phyloP scores from a whole-genome alignment of 805 yeast genomes.

The Cyberlindnera mycetangii region DNA sequence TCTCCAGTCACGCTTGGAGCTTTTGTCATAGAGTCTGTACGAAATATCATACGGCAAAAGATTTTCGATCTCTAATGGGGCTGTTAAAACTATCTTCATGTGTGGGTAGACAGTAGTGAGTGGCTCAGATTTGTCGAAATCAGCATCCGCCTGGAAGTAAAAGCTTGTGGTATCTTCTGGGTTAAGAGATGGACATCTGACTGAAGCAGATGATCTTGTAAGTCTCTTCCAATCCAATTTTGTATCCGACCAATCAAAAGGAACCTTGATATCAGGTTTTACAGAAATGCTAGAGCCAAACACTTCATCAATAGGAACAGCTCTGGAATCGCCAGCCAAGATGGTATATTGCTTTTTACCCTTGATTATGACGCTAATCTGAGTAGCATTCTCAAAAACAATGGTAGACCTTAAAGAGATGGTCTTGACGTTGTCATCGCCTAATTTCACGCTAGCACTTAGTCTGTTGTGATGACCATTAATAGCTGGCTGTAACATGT shows the following conservation, averaged over 20 bases:
- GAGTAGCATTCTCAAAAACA: slow-evolving; percentile 60
- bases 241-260: slow-evolving; percentile 67
- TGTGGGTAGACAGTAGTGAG: slow-evolving; percentile 79
- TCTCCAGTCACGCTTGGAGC: slow-evolving; percentile 62
- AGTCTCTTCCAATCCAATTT: slow-evolving; percentile 64
- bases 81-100: slow-evolving; percentile 68
- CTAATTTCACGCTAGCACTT: slow-evolving; percentile 64
- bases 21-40: slow-evolving; percentile 75
- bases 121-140: slow-evolving; percentile 63
- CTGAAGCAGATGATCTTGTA: slow-evolving; percentile 44
- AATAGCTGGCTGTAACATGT: slow-evolving; percentile 60
- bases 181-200: slow-evolving; percentile 54
- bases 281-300: slow-evolving; percentile 56
- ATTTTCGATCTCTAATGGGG: slow-evolving; percentile 86
- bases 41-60: slow-evolving; percentile 77
- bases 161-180: slow-evolving; percentile 43
- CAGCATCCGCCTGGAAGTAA: slow-evolving; percentile 72
- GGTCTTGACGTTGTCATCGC: slow-evolving; percentile 74
- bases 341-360: slow-evolving; percentile 39
- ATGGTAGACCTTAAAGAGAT: slow-evolving; percentile 78
- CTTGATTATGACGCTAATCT: slow-evolving; percentile 41
- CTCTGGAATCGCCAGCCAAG: slow-evolving; percentile 51
- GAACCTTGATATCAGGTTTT: slow-evolving; percentile 55
- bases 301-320: slow-evolving; percentile 74
- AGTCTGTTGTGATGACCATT: slow-evolving; percentile 69